A percentile compares a stretch with the other conserved stretches of the same genome.
Conservation (phyloP, 768 basidiomycete genomes). For the Butyriboletus loyo region DNA sequence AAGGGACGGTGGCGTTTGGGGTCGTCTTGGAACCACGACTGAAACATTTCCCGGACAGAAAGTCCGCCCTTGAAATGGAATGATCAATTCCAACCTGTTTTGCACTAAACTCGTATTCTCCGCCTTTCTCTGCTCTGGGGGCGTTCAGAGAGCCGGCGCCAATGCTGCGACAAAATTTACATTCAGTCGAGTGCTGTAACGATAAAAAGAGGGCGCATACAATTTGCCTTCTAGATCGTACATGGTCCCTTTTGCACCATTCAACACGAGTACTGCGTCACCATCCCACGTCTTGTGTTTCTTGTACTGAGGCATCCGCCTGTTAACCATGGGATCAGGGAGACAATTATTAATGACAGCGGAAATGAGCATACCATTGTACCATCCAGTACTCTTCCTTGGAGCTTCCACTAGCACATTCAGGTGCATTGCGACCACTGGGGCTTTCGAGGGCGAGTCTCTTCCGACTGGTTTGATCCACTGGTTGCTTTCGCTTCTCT, state of each 20-base stretch:
- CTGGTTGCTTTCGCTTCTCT: conserved; percentile 30
- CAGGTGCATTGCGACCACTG: conserved; percentile 1
- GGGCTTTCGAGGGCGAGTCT: conserved; percentile 26
- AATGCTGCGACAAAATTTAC: conserved; percentile 39
- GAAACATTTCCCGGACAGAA: conserved; percentile 64
- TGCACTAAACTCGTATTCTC: conserved; percentile 41
- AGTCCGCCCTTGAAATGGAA: conserved; percentile 51
- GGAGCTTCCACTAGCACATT: conserved; percentile 10
- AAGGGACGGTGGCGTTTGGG: conserved; percentile 13
- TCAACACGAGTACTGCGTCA: conserved; percentile 63
- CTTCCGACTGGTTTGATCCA: conserved; percentile 27
- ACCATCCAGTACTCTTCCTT: conserved; percentile 67
- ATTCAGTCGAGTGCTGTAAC: background rate
- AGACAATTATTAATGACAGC: background rate
- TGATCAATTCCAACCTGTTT: conserved; percentile 70
- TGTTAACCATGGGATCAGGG: conserved; percentile 22
- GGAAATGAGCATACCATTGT: conserved; percentile 53
- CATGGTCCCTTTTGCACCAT: conserved; percentile 44
- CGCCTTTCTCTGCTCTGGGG: conserved; percentile 36
- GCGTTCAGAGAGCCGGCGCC: conserved; percentile 46
- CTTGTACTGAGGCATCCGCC: conserved; percentile 67
- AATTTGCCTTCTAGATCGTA: conserved; percentile 63
- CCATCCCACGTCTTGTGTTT: conserved; percentile 94
- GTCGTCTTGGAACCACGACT: conserved; percentile 32
- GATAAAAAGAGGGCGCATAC: conserved; percentile 37